Evolutionary conservation across 2,329 filamentous ascomycete species (phyloP).

Genomic region (Myriosclerotinia duriaeana): DNA sequence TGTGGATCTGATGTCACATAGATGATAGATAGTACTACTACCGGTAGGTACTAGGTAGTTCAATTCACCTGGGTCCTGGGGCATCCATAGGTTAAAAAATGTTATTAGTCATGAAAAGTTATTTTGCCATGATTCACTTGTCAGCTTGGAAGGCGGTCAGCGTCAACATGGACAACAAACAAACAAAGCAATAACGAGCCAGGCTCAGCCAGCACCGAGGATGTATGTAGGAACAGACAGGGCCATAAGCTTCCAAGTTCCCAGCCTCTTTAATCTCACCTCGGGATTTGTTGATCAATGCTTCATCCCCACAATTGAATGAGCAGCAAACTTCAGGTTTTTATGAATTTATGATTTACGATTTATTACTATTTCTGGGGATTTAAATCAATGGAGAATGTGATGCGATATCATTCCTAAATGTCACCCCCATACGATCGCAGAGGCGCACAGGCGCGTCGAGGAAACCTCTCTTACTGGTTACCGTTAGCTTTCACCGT

Average conservation of each 20-base stretch:
- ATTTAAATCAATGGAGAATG: constrained; percentile 26
- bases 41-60: too few relatives aligned
- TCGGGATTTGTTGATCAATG: constrained; percentile 25
- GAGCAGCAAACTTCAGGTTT: constrained; percentile 17
- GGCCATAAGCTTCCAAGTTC: constrained; percentile 14
- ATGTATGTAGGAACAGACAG: not conserved
- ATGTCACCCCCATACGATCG: constrained; percentile 67
- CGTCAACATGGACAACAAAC: not conserved
- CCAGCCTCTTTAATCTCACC: constrained; percentile 21
- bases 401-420: constrained; percentile 40
- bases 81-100: not conserved
- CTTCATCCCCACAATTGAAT: constrained; percentile 23
- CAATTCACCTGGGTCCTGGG: not conserved
- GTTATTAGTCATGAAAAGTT: too few relatives aligned
- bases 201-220: constrained; percentile 7
- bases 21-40: not conserved
- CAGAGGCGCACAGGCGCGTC: constrained; percentile 48
- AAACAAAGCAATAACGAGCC: not conserved
- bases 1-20: not conserved
- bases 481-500: constrained; percentile 83
- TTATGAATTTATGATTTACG: constrained; percentile 23
- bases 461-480: constrained; percentile 76
- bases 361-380: constrained; percentile 6
- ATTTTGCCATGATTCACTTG: not conserved
- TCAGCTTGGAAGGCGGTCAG: not conserved